Base-by-base conservation (phyloP, 768 basidiomycete species). In the Pleurotus platypus region DNA sequence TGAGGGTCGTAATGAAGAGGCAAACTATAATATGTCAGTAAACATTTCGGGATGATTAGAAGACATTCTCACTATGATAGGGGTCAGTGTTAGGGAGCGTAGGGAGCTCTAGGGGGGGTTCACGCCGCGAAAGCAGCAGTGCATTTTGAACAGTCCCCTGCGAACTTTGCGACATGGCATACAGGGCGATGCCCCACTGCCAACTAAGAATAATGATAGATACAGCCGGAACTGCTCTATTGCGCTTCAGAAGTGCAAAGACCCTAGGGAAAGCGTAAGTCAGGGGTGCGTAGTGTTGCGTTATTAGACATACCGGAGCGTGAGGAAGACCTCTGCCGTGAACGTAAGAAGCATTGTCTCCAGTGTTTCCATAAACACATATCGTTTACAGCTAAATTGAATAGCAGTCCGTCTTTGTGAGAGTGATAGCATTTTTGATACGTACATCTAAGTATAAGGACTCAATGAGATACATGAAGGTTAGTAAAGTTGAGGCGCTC, bases 301-400 rank as follows among this genome's bases (percentile, higher is more conserved):
- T 48, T 35, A 27, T 57, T 43, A 0, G 11, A 49, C 56, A 5
- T 53, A 51, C 20, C 20, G 49, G 2, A 60, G 15, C 1, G 50
- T 38, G 22, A 60, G 49, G 30, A 60, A 39, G 13, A 38, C 35
- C 22, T 60, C 59, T 3, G 59, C 56, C 13, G 56, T 57, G 30
- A 49, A 53, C 7, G 56, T 56, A 22, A 60, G 49, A 22, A 57
- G 24, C 30, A 60, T 42, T n/a, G 56, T 60, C 45, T 57, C 56
- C 3, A 60, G 6, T 20, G 49, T 56, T 50, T 60, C 56, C 43
- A 60, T 56, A 27, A 57, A 57, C 3, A 37, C 56, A 39, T 50
- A 60, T n/a, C 49, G 59, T 20, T 39, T 43, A 26, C 59, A 60
- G 37, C 55, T 60, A 42, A n/a, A n/a, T 15, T 5, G 2, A 20